These are phyloP conservation scores for Ganoderma boninense DNA, from an alignment of 1,284 basidiomycete species.

Conservation along the genomic window DNA sequence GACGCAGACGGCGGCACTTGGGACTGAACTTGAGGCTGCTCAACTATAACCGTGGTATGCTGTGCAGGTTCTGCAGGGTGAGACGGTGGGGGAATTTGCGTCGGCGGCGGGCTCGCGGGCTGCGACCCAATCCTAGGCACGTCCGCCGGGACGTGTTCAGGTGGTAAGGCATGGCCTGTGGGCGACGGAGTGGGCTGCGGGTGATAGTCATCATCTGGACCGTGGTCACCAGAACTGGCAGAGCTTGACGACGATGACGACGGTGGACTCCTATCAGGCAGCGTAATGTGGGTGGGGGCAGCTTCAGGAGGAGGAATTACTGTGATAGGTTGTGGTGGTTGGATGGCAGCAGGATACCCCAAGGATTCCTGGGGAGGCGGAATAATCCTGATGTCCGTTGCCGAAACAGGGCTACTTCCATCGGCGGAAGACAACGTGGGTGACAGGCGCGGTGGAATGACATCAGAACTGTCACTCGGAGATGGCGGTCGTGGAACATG, in stretches of 20 bases:
- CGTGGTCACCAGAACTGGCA: not conserved
- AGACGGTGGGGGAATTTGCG: not conserved
- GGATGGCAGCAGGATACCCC: constrained; percentile 13
- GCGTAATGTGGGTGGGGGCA: not conserved
- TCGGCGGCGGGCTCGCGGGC: not conserved
- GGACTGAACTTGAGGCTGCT: not conserved
- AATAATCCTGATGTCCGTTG: constrained; percentile 2
- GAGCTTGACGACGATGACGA: not conserved
- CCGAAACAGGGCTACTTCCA: not conserved
- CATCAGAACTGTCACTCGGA: not conserved
- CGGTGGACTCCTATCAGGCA: not conserved
- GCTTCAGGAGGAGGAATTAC: constrained; percentile 30
- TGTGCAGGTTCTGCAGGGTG: not conserved
- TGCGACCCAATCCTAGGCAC: not conserved
- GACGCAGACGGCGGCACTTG: not conserved
- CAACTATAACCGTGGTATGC: constrained; percentile 4
- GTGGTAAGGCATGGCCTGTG: not conserved
- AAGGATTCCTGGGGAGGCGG: constrained; percentile 3
- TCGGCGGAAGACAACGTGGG: not conserved
- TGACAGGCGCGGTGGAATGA: constrained; percentile 10
- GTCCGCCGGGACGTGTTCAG: not conserved
- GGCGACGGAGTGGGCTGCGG: not conserved
- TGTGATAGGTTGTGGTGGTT: constrained; percentile 6
- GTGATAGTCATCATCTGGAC: not conserved
- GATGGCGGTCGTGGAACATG: not conserved